A percentile compares a stretch with the other conserved stretches of the same genome.
Evolutionary conservation across 257 asterid genomes (phyloP).

Genomic region (Penstemon davidsonii): DNA sequence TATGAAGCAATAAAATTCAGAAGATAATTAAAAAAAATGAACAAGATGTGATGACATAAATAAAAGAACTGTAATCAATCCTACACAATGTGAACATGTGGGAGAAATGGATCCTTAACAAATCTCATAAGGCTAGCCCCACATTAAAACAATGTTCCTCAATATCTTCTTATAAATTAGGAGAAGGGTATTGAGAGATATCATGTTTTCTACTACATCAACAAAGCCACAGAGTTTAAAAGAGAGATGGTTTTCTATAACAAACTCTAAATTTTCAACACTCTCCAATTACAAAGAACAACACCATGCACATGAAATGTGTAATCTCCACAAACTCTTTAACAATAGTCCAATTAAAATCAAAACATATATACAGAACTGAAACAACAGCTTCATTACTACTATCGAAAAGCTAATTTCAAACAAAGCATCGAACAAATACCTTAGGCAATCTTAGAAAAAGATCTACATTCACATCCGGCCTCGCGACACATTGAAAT

Average conservation of each 20-base stretch:
- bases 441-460: constrained; percentile 90
- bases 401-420: neutral
- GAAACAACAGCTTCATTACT: neutral
- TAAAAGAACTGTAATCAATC: neutral
- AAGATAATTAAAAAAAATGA: neutral
- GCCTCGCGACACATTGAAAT: constrained; percentile 61
- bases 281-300: neutral
- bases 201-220: neutral
- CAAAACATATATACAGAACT: neutral
- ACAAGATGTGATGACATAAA: neutral
- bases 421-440: constrained; percentile 7
- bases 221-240: neutral
- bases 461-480: constrained; percentile 75
- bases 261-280: neutral
- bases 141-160: neutral
- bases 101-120: neutral
- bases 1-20: constrained; percentile 18
- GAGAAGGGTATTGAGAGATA: neutral
- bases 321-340: no score
- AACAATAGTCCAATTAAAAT: neutral
- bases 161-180: neutral
- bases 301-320: neutral
- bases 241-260: neutral
- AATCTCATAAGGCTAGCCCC: neutral
- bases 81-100: neutral